These are phyloP conservation scores for Sporobolomyces pararoseus DNA, from an alignment of 768 basidiomycete genomes.

Conservation along the genomic window DNA sequence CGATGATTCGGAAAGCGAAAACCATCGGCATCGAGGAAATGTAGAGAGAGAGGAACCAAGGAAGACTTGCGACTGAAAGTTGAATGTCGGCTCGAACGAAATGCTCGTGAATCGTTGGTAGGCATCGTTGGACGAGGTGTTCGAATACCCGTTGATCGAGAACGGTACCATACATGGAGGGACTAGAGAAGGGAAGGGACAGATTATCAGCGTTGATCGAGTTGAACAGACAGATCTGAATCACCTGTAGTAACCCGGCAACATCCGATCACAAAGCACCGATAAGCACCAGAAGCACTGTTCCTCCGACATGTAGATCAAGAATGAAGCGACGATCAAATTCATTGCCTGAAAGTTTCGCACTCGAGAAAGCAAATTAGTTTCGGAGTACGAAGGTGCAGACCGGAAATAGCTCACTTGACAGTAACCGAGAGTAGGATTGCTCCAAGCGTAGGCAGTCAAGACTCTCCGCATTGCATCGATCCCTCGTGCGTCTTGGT, in stretches of 20 bases:
- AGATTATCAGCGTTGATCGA: background rate
- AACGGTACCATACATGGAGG: conserved; percentile 97
- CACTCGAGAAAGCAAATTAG: background rate
- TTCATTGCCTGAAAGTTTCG: conserved; percentile 90
- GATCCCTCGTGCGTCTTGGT: conserved; percentile 86
- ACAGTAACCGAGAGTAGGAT: conserved; percentile 57
- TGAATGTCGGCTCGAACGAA: conserved; percentile 89
- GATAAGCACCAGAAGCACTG: conserved; percentile 97
- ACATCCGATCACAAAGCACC: conserved; percentile 84
- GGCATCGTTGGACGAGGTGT: conserved; percentile 77
- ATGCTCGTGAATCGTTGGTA: conserved; percentile 70
- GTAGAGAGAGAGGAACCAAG: conserved; percentile 95
- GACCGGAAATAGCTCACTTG: conserved; percentile 22
- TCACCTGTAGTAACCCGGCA: conserved; percentile 96
- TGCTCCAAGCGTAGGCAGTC: conserved; percentile 92
- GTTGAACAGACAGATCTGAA: conserved; percentile 41
- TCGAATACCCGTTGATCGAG: conserved; percentile 99
- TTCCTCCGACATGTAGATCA: conserved; percentile 98
- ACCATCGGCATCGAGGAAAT: conserved; percentile 63
- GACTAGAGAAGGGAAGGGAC: conserved; percentile 53
- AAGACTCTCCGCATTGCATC: conserved; percentile 77
- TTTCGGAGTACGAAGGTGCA: background rate
- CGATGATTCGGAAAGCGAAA: conserved; percentile 74
- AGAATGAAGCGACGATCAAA: conserved; percentile 88
- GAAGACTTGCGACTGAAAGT: conserved; percentile 89